These are phyloP conservation scores for Cutaneotrichosporon spelunceum DNA, from an alignment of 1,284 basidiomycete species.

Conservation along the genomic window DNA sequence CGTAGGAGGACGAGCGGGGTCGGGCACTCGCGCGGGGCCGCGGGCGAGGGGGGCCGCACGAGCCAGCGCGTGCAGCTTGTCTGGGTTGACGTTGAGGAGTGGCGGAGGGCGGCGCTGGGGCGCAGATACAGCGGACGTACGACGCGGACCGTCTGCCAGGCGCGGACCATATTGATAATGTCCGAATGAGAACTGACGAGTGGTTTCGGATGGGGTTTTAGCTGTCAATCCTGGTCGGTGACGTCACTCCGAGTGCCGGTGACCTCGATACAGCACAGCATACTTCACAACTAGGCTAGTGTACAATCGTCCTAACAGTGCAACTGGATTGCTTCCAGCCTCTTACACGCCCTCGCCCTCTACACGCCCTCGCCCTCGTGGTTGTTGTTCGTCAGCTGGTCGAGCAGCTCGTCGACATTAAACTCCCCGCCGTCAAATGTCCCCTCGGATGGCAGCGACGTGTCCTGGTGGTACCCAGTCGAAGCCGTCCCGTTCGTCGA, in stretches of 20 bases:
- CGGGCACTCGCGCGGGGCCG: slow-evolving; percentile 40
- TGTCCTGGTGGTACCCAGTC: neutral
- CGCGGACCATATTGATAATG: too few relatives aligned
- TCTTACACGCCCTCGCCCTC: too few relatives aligned
- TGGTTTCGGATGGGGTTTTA: too few relatives aligned
- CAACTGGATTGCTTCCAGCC: too few relatives aligned
- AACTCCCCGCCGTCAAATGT: slow-evolving; percentile 35
- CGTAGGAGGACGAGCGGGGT: slow-evolving; percentile 43
- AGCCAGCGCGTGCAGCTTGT: slow-evolving; percentile 34
- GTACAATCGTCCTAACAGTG: neutral
- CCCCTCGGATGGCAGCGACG: slow-evolving; percentile 14
- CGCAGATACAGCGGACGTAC: too few relatives aligned
- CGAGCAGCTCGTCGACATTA: slow-evolving; percentile 46
- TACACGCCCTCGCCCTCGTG: neutral
- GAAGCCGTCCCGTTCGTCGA: neutral
- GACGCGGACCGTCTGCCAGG: too few relatives aligned
- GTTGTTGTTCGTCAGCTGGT: slow-evolving; percentile 33
- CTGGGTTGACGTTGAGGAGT: neutral
- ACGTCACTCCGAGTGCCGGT: too few relatives aligned
- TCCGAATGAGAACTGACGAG: too few relatives aligned
- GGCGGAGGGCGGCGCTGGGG: too few relatives aligned
- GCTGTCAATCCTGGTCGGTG: too few relatives aligned
- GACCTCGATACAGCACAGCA: too few relatives aligned
- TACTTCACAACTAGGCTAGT: too few relatives aligned
- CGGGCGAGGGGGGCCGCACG: slow-evolving; percentile 29